Evolutionary conservation across 2,329 filamentous ascomycete species (phyloP).

Genomic region (Epicoccum sorghinum): DNA sequence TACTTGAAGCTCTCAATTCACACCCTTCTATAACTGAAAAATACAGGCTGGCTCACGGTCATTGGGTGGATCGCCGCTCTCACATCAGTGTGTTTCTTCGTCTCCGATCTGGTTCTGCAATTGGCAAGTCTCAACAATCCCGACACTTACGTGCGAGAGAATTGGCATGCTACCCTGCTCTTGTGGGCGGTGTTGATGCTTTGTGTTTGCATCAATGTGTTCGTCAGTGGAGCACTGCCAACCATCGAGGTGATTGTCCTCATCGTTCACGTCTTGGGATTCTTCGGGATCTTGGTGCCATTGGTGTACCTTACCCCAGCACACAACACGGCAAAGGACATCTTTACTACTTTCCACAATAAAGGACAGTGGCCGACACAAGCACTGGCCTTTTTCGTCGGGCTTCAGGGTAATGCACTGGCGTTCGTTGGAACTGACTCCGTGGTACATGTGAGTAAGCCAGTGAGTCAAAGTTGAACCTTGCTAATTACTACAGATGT

Average conservation of each 20-base stretch:
- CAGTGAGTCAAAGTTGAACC: neutral
- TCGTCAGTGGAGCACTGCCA: conserved; percentile 55
- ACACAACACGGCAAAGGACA: conserved; percentile 44
- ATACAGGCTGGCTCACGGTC: conserved; percentile 52
- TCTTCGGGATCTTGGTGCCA: conserved; percentile 58
- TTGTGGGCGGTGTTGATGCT: conserved; percentile 53
- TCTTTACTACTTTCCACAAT: conserved; percentile 58
- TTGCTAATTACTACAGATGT: conserved; percentile 35
- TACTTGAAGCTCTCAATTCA: conserved; percentile 3
- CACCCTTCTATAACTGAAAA: conserved; percentile 12
- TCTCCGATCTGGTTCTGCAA: conserved; percentile 42
- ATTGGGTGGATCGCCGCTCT: conserved; percentile 52
- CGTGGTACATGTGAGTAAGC: conserved; percentile 43
- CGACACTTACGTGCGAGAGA: conserved; percentile 42
- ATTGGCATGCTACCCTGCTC: conserved; percentile 60
- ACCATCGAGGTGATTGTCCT: conserved; percentile 57
- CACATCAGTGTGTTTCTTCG: conserved; percentile 46
- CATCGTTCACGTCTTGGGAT: conserved; percentile 59
- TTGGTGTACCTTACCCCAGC: conserved; percentile 46
- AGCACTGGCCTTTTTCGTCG: conserved; percentile 54
- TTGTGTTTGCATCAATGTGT: conserved; percentile 54
- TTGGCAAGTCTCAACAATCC: conserved; percentile 49
- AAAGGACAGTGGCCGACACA: conserved; percentile 52
- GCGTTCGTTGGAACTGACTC: conserved; percentile 48
- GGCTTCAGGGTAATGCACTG: conserved; percentile 48